Evolutionary conservation across 2,329 filamentous ascomycete species (phyloP).

Genomic region (Nakataea oryzae): DNA sequence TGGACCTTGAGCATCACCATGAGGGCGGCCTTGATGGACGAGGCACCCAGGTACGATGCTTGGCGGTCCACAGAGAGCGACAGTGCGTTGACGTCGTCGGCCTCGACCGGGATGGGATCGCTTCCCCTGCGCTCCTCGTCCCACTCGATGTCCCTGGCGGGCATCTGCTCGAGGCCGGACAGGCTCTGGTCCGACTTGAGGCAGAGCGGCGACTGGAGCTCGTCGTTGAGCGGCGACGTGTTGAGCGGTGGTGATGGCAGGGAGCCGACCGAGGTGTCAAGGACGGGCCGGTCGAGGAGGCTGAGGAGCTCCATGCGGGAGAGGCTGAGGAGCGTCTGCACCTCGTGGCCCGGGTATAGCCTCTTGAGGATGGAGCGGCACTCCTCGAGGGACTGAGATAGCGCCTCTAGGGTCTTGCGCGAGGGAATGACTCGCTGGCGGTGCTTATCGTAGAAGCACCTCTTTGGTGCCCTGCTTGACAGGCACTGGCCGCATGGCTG

Average conservation of each 20-base stretch:
- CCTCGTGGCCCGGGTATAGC: constrained; percentile 48
- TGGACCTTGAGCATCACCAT: constrained; percentile 57
- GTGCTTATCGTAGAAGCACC: constrained; percentile 74
- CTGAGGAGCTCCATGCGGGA: constrained; percentile 49
- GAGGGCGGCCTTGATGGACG: constrained; percentile 64
- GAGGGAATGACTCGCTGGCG: constrained; percentile 67
- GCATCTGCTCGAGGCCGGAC: constrained; percentile 54
- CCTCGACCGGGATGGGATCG: constrained; percentile 50
- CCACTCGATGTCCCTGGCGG: constrained; percentile 52
- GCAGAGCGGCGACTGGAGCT: constrained; percentile 36
- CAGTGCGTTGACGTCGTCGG: constrained; percentile 62
- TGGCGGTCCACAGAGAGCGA: constrained; percentile 50
- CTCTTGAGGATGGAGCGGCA: constrained; percentile 52
- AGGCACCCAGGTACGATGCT: constrained; percentile 59
- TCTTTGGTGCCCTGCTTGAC: constrained; percentile 69
- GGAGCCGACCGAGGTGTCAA: constrained; percentile 26
- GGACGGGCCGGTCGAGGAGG: constrained; percentile 37
- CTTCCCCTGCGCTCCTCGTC: constrained; percentile 50
- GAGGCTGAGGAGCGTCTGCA: constrained; percentile 39
- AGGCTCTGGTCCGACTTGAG: constrained; percentile 38
- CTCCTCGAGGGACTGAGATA: constrained; percentile 56
- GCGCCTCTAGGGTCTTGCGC: constrained; percentile 58
- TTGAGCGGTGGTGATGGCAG: constrained; percentile 45
- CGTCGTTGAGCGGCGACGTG: constrained; percentile 34
- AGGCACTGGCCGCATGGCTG: constrained; percentile 76